A percentile compares a stretch with the other conserved stretches of the same genome.
Conservation (phyloP, 805 yeast species). For the Alloascoidea hylecoeti region DNA sequence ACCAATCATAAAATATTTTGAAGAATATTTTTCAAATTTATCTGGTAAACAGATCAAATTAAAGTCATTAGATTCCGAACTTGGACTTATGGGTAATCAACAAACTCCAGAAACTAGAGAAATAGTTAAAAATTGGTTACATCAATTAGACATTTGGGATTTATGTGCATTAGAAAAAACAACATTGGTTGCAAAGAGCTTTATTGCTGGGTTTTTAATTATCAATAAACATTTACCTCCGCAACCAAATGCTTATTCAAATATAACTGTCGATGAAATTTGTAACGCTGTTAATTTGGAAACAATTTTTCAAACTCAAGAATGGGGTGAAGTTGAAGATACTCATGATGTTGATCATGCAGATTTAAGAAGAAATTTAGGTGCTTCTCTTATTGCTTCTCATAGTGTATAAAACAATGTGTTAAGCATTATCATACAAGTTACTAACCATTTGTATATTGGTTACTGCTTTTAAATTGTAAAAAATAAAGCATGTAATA, state of each 20-base stretch:
- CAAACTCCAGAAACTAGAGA: slow-evolving; percentile 48
- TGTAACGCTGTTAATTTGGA: slow-evolving; percentile 73
- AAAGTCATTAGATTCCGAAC: slow-evolving; percentile 62
- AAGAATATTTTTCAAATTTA: slow-evolving; percentile 34
- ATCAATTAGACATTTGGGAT: slow-evolving; percentile 54
- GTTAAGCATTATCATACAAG: no score
- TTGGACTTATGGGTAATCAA: slow-evolving; percentile 66
- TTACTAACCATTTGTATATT: no score
- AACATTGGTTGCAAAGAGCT: slow-evolving; percentile 75
- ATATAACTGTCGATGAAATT: slow-evolving; percentile 45
- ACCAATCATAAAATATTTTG: slow-evolving; percentile 61
- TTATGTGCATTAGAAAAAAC: slow-evolving; percentile 83
- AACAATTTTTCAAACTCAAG: slow-evolving; percentile 66
- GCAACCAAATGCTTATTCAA: slow-evolving; percentile 11
- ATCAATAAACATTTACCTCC: slow-evolving; percentile 28
- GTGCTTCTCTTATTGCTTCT: slow-evolving; percentile 59
- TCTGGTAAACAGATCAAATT: slow-evolving; percentile 4
- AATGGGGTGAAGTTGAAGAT: slow-evolving; percentile 98
- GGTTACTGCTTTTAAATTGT: no score
- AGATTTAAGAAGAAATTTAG: slow-evolving; percentile 71
- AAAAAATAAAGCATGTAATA: no score
- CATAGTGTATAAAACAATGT: no score
- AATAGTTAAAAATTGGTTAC: slow-evolving; percentile 54
- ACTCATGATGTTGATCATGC: slow-evolving; percentile 96
- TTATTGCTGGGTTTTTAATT: slow-evolving; percentile 65